phyloP scores from a whole-genome alignment of 371 early-diverging fungal species.

The Mycotypha africana region DNA sequence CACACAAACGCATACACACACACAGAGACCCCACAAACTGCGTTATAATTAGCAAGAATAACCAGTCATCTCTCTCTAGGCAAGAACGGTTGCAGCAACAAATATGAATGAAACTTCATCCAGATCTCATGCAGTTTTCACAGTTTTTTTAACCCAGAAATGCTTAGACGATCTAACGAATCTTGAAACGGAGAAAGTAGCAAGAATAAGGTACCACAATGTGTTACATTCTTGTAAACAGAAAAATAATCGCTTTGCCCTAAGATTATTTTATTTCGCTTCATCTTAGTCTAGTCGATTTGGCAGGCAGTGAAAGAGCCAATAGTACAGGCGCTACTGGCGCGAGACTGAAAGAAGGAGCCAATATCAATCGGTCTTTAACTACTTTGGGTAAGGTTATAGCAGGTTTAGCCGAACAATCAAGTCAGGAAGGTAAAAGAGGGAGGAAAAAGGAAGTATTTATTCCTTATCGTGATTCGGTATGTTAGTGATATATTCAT shows the following conservation, averaged over 20 bases:
- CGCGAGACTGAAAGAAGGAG: slow-evolving; percentile 97
- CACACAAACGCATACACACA: neutral
- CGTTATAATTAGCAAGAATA: neutral
- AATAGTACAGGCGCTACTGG: slow-evolving; percentile 96
- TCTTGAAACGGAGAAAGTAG: slow-evolving; percentile 73
- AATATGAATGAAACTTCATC: slow-evolving; percentile 95
- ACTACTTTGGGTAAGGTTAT: slow-evolving; percentile 97
- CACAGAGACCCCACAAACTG: neutral
- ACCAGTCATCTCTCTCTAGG: slow-evolving; percentile 26
- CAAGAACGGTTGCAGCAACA: slow-evolving; percentile 90
- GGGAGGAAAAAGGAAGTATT: slow-evolving; percentile 51
- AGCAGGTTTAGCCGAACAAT: slow-evolving; percentile 83
- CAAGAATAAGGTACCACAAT: slow-evolving; percentile 69
- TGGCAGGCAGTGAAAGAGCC: slow-evolving; percentile 96
- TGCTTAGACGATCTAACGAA: slow-evolving; percentile 54
- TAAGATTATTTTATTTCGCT: slow-evolving; percentile 1
- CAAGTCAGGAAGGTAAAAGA: slow-evolving; percentile 40
- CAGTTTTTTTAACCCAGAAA: slow-evolving; percentile 73
- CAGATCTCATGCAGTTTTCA: slow-evolving; percentile 95
- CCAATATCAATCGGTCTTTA: slow-evolving; percentile 96
- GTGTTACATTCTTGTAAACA: too few relatives aligned
- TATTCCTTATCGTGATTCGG: slow-evolving; percentile 89
- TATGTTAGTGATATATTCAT: slow-evolving; percentile 18
- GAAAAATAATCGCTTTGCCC: too few relatives aligned
- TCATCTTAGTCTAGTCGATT: slow-evolving; percentile 66